phyloP scores from a whole-genome alignment of 495 filamentous ascomycete genomes.

The Aspergillus carlsbadensis region DNA sequence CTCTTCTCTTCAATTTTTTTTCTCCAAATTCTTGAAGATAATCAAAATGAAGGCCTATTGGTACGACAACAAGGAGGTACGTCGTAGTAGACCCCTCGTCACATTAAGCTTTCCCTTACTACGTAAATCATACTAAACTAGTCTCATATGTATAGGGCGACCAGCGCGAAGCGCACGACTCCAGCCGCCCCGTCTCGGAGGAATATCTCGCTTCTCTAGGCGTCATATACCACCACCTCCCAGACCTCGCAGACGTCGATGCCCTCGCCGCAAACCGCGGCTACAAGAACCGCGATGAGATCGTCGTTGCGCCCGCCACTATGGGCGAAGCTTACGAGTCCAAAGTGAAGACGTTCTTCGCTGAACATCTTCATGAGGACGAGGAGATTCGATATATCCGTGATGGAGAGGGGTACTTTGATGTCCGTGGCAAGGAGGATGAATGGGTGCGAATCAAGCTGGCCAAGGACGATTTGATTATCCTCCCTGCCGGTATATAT shows the following conservation, averaged over 20 bases:
- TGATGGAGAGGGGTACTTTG: slow-evolving; percentile 89
- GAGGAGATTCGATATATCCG: slow-evolving; percentile 98
- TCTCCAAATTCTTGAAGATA: background rate
- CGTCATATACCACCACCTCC: slow-evolving; percentile 71
- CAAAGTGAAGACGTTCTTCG: slow-evolving; percentile 90
- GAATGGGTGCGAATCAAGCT: slow-evolving; percentile 86
- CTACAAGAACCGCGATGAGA: slow-evolving; percentile 95
- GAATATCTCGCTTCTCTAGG: slow-evolving; percentile 69
- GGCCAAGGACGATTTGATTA: slow-evolving; percentile 71
- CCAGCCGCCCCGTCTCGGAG: slow-evolving; percentile 61
- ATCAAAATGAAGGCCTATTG: slow-evolving; percentile 77
- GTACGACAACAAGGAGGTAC: slow-evolving; percentile 76
- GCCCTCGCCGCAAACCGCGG: slow-evolving; percentile 67
- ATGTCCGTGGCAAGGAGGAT: slow-evolving; percentile 70
- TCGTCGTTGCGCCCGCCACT: slow-evolving; percentile 79
- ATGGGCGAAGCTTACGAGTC: slow-evolving; percentile 82
- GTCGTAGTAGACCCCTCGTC: slow-evolving; percentile 25
- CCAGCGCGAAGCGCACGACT: slow-evolving; percentile 88
- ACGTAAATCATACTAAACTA: background rate
- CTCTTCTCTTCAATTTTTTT: background rate
- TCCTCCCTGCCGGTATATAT: slow-evolving; percentile 94
- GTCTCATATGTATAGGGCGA: slow-evolving; percentile 62
- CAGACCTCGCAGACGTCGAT: slow-evolving; percentile 64
- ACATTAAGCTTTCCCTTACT: background rate
- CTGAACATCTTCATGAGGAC: slow-evolving; percentile 96